phyloP scores from a whole-genome alignment of 768 basidiomycete genomes.

The Mycena galopus region DNA sequence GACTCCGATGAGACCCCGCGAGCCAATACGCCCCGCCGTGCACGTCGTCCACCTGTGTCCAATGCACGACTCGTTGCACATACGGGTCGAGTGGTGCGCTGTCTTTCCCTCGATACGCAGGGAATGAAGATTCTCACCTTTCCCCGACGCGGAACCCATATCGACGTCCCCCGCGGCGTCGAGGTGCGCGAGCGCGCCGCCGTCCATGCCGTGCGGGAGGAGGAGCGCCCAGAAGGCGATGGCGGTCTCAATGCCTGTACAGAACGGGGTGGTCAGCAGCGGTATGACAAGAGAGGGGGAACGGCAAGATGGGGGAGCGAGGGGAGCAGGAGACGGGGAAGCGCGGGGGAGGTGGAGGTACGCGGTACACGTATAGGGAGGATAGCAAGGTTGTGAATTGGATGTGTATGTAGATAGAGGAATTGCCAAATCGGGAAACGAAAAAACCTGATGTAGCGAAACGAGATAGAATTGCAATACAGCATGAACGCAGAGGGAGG shows the following conservation, averaged over 20 bases:
- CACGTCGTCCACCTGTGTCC: too few species aligned
- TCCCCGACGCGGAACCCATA: constrained; percentile 49
- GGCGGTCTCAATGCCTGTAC: constrained; percentile 75
- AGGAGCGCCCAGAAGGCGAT: constrained; percentile 85
- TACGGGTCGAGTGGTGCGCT: too few species aligned
- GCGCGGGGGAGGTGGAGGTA: not conserved
- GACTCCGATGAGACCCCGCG: too few species aligned
- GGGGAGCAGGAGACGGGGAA: not conserved
- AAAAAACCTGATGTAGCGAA: not conserved
- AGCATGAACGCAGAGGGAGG: not conserved
- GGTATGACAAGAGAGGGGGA: not conserved
- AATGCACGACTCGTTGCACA: too few species aligned
- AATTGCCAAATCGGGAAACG: too few species aligned
- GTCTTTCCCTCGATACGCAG: not conserved
- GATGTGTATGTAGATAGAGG: too few species aligned
- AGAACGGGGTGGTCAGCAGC: not conserved
- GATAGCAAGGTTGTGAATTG: too few species aligned
- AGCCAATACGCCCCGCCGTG: too few species aligned
- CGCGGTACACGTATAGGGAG: too few species aligned
- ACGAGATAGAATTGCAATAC: not conserved
- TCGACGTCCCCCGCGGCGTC: constrained; percentile 62
- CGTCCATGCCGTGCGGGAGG: constrained; percentile 76
- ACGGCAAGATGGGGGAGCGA: not conserved
- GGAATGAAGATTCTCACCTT: not conserved
- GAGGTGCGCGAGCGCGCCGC: constrained; percentile 70